Evolutionary conservation across 768 basidiomycete genomes (phyloP).

Genomic region (Tephrocybe sp.): DNA sequence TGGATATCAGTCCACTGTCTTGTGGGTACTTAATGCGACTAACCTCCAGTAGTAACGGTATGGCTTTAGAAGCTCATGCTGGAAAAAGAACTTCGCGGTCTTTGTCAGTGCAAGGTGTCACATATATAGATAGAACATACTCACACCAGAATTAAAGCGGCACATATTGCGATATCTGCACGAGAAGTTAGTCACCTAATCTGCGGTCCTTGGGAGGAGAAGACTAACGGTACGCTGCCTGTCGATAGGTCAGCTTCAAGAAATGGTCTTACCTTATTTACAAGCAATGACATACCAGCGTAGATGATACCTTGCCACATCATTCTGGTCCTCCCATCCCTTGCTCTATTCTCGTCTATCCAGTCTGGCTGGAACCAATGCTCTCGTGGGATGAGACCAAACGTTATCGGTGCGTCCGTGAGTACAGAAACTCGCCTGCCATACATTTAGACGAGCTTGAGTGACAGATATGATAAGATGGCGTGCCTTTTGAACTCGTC

Average conservation of each 20-base stretch:
- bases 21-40: conserved; percentile 15
- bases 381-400: conserved; percentile 71
- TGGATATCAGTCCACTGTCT: neutral
- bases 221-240: conserved; percentile 73
- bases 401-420: conserved; percentile 58
- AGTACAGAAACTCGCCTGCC: conserved; percentile 40
- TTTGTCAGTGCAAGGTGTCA: conserved; percentile 1
- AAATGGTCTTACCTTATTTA: neutral
- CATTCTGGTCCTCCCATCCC: conserved; percentile 60
- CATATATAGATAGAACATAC: conserved; percentile 22
- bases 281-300: conserved; percentile 39
- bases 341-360: conserved; percentile 75
- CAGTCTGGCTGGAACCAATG: conserved; percentile 82
- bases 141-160: conserved; percentile 87
- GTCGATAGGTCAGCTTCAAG: conserved; percentile 10
- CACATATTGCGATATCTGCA: conserved; percentile 91
- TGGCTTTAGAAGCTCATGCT: conserved; percentile 70
- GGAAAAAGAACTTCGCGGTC: conserved; percentile 70
- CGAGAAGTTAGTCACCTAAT: neutral
- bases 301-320: conserved; percentile 61
- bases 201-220: neutral
- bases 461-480: neutral
- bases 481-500: conserved; percentile 68
- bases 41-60: conserved; percentile 85
- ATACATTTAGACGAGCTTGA: neutral